Conservation (phyloP, 441 rosid genomes). For the Dalechampia spathulata region DNA sequence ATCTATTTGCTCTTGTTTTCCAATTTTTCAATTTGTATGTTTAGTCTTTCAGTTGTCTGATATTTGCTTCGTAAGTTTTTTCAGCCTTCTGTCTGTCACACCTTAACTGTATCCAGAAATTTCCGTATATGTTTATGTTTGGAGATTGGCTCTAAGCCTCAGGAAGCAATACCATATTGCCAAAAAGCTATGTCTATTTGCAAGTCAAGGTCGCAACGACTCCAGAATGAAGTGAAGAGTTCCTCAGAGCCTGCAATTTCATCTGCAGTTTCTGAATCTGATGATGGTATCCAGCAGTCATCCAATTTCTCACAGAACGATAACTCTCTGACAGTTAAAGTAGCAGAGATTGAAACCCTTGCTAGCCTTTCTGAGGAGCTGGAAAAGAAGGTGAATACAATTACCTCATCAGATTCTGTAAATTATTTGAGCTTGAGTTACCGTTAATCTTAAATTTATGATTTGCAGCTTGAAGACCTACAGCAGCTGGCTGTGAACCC, state of each 20-base stretch:
- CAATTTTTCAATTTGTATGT: too few relatives aligned
- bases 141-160: constrained; percentile 70
- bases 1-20: too few relatives aligned
- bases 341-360: constrained; percentile 63
- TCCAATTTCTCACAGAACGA: constrained; percentile 39
- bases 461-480: constrained; percentile 87
- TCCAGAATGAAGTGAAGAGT: constrained; percentile 44
- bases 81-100: too few relatives aligned
- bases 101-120: constrained; percentile 65
- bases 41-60: too few relatives aligned
- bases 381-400: constrained; percentile 69
- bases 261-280: too few relatives aligned
- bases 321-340: constrained; percentile 46
- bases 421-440: too few relatives aligned
- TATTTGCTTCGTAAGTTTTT: too few relatives aligned
- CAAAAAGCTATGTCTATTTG: constrained; percentile 72
- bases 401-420: too few relatives aligned
- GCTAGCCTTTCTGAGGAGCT: constrained; percentile 64
- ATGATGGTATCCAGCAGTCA: constrained; percentile 46
- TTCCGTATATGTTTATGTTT: constrained; percentile 79
- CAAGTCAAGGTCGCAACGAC: constrained; percentile 57
- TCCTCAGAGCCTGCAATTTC: constrained; percentile 40
- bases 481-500: constrained; percentile 63
- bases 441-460: constrained; percentile 13
- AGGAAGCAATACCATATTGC: constrained; percentile 79